A percentile compares a stretch with the other conserved stretches of the same genome.
These are phyloP conservation scores for Xylariomycetidae sp. DNA, from an alignment of 2,329 filamentous ascomycete genomes.

Conservation along the genomic window DNA sequence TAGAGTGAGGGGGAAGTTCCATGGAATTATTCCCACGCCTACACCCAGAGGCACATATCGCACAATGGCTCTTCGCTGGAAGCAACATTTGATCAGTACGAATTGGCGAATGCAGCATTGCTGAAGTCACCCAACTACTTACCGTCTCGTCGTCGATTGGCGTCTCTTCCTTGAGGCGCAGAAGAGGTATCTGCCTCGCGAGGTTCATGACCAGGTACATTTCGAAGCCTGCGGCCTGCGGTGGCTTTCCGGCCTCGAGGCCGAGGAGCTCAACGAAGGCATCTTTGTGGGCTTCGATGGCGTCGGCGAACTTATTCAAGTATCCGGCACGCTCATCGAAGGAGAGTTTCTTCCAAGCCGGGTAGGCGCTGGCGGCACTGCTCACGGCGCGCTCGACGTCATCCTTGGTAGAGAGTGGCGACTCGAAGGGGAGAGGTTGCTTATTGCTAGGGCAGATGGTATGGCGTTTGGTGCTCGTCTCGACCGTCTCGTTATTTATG, in stretches of 20 bases:
- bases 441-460: constrained; percentile 45
- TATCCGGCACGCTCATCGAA: constrained; percentile 9
- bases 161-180: constrained; percentile 12
- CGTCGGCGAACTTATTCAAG: constrained; percentile 2
- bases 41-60: constrained; percentile 38
- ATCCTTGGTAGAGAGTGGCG: constrained; percentile 39
- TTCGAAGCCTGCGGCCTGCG: constrained; percentile 10
- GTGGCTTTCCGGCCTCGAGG: constrained; percentile 11
- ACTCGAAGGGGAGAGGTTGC: constrained; percentile 38
- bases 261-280: constrained; percentile 8
- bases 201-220: constrained; percentile 6
- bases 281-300: constrained; percentile 9
- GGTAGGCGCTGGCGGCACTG: constrained; percentile 42
- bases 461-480: constrained; percentile 39
- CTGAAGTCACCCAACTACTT: constrained; percentile 2
- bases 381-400: constrained; percentile 41
- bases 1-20: constrained; percentile 46
- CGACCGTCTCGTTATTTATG: constrained; percentile 42
- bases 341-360: constrained; percentile 30
- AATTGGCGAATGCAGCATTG: too few species aligned
- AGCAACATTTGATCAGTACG: neutral
- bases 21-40: constrained; percentile 48
- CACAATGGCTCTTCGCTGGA: constrained; percentile 3
- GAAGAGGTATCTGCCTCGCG: constrained; percentile 6
- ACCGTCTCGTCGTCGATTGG: constrained; percentile 10